Base-by-base conservation (phyloP, 1,139 yeast genomes). In the Debaryomyces subglobosus region DNA sequence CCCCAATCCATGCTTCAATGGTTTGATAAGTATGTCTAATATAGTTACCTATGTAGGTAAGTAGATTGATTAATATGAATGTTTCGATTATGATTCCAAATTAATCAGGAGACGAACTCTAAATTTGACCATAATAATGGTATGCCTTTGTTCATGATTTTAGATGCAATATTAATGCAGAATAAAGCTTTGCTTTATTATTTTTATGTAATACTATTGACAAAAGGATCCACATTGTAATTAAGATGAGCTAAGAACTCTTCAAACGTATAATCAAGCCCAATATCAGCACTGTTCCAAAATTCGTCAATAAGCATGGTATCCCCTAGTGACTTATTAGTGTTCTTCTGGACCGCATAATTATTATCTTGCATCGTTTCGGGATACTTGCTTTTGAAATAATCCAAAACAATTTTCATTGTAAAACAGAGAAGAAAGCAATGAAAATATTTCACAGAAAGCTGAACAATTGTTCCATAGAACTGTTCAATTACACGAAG, bases 1-100 rank as follows among this genome's bases (percentile, higher is more conserved):
- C 51, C 50, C 5, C 15, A 46, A 23, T 18, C n/a, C 16, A 33
- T 43, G 49, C 27, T 43, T 20, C 20, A 40, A 18, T 44, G 47
- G 50, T 44, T 43, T 35, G 41, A 39, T 9, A 45, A 42, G 18
- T 45, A 45, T 27, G 15, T 45, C n/a, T n/a, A 39, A 16, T 44
- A 29, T 13, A 15, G 16, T 30, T 6, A 5, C 5, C 23, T 4
- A 20, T 20, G 5, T 4, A 20, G 4, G 23, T 20, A 5, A 4
- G 23, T 20, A 20, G 23, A 20, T n/a, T n/a, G n/a, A n/a, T n/a
- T n/a, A n/a, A n/a, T n/a, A n/a, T n/a, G n/a, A n/a, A n/a, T n/a
- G n/a, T n/a, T n/a, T n/a, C n/a, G n/a, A n/a, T n/a, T n/a, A n/a
- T n/a, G n/a, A n/a, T n/a, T n/a, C n/a, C n/a, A n/a, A n/a, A n/a